These are phyloP conservation scores for Xylona heveae DNA, from an alignment of 495 filamentous ascomycete genomes.

Conservation along the genomic window DNA sequence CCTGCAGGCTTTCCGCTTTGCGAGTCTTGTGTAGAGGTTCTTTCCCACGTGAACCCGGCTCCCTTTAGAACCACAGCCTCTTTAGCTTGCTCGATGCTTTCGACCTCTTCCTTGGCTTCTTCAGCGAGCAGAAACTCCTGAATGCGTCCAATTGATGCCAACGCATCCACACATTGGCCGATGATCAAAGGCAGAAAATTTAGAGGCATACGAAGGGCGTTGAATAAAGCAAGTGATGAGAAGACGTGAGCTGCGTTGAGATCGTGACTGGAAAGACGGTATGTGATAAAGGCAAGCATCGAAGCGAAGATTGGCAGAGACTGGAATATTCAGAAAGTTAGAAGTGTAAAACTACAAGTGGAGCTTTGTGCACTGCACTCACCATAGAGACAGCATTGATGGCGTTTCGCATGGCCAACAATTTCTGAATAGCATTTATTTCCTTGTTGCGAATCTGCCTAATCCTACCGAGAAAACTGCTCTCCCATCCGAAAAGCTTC, in stretches of 20 bases:
- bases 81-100: slow-evolving; percentile 34
- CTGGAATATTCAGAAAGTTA: slow-evolving; percentile 2
- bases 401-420: slow-evolving; percentile 7
- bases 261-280: slow-evolving; percentile 48
- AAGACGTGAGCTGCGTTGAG: slow-evolving; percentile 65
- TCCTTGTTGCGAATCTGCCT: slow-evolving; percentile 5
- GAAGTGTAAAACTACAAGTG: too few species aligned
- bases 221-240: slow-evolving; percentile 85
- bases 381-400: slow-evolving; percentile 27
- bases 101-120: slow-evolving; percentile 56
- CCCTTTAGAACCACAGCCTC: slow-evolving; percentile 50
- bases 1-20: slow-evolving; percentile 12
- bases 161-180: slow-evolving; percentile 73
- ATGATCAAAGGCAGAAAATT: slow-evolving; percentile 78
- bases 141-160: slow-evolving; percentile 61
- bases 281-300: slow-evolving; percentile 90
- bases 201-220: slow-evolving; percentile 68
- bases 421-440: slow-evolving; percentile 5
- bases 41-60: slow-evolving; percentile 88
- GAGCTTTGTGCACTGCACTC: too few species aligned
- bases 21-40: slow-evolving; percentile 38
- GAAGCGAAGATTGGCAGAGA: slow-evolving; percentile 79
- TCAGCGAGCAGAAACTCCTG: slow-evolving; percentile 74
- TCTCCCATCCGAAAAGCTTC: slow-evolving; percentile 9
- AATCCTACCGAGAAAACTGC: slow-evolving; percentile 7